Percentiles rank a stretch among this genome's conserved stretches.
These are phyloP conservation scores for Eutrema yunnanense DNA, from an alignment of 345 rosid species.

Conservation along the genomic window DNA sequence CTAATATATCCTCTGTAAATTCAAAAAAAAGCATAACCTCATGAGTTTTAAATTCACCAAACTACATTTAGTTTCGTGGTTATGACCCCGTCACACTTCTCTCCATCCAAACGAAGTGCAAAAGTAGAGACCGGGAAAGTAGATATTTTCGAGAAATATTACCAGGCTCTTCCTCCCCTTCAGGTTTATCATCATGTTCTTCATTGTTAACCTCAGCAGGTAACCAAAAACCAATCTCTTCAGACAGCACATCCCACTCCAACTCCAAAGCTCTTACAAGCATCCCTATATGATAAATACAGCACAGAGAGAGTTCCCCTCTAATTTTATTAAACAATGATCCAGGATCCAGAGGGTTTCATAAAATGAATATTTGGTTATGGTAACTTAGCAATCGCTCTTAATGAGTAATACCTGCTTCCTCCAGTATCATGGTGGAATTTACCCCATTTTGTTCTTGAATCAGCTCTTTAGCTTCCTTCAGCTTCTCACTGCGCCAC, in stretches of 20 bases:
- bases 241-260: conserved; percentile 69
- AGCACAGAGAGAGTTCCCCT: background rate
- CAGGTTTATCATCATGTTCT: conserved; percentile 87
- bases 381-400: background rate
- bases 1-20: conserved; percentile 64
- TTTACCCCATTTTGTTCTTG: conserved; percentile 37
- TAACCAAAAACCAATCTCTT: conserved; percentile 86
- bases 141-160: conserved; percentile 11
- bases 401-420: conserved; percentile 54
- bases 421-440: conserved; percentile 50
- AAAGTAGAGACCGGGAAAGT: background rate
- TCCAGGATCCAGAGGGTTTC: background rate
- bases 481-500: conserved; percentile 82
- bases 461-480: conserved; percentile 52
- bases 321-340: background rate
- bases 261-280: conserved; percentile 71
- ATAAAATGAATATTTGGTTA: background rate
- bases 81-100: background rate
- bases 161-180: conserved; percentile 78
- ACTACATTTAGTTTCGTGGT: background rate
- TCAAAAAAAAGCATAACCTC: background rate
- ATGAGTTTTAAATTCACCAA: conserved; percentile 2
- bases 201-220: conserved; percentile 58
- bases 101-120: background rate
- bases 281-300: conserved; percentile 38